Evolutionary conservation across 139 green algal genomes (phyloP).

Genomic region (Nannochloris sp.): DNA sequence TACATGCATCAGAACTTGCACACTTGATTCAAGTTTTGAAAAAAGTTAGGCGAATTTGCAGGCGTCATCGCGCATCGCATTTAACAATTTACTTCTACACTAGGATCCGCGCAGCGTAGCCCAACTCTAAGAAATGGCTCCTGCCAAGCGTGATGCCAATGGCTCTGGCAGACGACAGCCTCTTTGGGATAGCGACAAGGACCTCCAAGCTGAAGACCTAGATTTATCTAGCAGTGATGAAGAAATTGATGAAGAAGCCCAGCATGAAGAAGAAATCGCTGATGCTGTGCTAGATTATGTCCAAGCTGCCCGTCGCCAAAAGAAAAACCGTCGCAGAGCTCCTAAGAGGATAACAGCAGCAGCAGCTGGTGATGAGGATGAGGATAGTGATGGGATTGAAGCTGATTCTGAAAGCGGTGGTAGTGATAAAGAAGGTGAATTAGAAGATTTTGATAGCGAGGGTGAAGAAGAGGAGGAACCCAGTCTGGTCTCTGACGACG

Average conservation of each 20-base stretch:
- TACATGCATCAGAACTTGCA: no score
- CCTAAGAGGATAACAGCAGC: not conserved
- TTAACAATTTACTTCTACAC: no score
- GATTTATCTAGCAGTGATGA: slow-evolving; percentile 40
- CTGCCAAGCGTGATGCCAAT: not conserved
- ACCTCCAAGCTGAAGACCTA: slow-evolving; percentile 20
- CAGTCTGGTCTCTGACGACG: not conserved
- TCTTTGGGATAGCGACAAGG: not conserved
- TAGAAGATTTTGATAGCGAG: slow-evolving; percentile 2
- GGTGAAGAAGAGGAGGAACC: slow-evolving; percentile 8
- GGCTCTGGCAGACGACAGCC: not conserved
- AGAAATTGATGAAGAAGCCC: slow-evolving; percentile 23
- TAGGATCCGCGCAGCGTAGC: no score
- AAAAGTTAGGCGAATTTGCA: no score
- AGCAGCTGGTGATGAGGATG: not conserved
- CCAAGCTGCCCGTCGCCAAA: not conserved
- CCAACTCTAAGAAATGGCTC: no score
- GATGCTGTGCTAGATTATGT: slow-evolving; percentile 51
- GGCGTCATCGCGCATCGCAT: no score
- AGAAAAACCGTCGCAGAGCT: not conserved
- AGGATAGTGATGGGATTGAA: not conserved
- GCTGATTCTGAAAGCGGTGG: not conserved
- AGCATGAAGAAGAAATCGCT: slow-evolving; percentile 42
- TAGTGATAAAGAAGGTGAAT: slow-evolving; percentile 3
- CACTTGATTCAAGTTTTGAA: no score